A percentile compares a stretch with the other conserved stretches of the same genome.
Conservation (phyloP, 192 early-diverging fungal species). For the Umbelopsis ramanniana region DNA sequence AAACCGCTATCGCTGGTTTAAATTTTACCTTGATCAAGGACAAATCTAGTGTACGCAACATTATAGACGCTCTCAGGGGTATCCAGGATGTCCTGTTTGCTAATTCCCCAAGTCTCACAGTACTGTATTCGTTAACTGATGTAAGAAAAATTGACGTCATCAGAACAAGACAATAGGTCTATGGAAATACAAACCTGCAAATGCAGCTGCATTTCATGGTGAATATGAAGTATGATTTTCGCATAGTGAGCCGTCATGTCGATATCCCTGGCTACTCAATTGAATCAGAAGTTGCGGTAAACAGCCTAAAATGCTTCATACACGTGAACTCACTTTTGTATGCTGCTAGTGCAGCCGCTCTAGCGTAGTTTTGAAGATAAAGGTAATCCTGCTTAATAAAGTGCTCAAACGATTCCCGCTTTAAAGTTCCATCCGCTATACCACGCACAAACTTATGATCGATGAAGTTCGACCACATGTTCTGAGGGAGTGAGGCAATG, state of each 20-base stretch:
- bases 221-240: constrained; percentile 67
- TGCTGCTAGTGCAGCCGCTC: constrained; percentile 73
- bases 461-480: constrained; percentile 67
- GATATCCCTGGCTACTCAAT: constrained; percentile 47
- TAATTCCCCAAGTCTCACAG: constrained; percentile 78
- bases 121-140: constrained; percentile 43
- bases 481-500: constrained; percentile 25
- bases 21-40: constrained; percentile 69
- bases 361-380: constrained; percentile 79
- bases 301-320: not conserved
- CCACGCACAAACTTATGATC: constrained; percentile 77
- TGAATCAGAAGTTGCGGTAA: not conserved
- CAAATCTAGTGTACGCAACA: constrained; percentile 84
- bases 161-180: not conserved
- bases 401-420: constrained; percentile 69
- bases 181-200: constrained; percentile 49
- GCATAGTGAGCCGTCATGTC: constrained; percentile 62
- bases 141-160: not conserved
- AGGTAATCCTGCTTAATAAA: constrained; percentile 88
- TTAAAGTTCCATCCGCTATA: constrained; percentile 76
- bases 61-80: constrained; percentile 77
- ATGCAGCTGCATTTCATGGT: constrained; percentile 69
- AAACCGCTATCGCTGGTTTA: no score
- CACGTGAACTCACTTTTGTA: constrained; percentile 67
- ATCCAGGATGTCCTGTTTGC: constrained; percentile 62